Conservation (phyloP, 306 rosid species). For the Malus fusca region DNA sequence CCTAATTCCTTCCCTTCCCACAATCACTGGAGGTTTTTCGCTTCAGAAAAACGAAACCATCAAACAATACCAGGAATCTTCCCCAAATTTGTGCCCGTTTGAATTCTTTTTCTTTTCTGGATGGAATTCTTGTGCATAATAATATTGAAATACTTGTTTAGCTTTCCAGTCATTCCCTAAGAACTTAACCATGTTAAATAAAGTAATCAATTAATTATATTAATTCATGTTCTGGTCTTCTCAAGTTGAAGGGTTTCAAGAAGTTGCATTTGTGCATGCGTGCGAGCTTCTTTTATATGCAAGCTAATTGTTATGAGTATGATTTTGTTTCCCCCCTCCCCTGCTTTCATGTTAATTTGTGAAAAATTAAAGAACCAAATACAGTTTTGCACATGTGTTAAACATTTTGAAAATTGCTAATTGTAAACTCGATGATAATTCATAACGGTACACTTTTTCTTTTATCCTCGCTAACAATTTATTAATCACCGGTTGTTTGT, state of each 20-base stretch:
- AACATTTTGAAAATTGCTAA: background rate
- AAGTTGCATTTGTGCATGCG: background rate
- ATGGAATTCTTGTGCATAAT: background rate
- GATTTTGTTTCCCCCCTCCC: background rate
- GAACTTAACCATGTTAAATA: background rate
- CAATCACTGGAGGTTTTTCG: too few relatives aligned
- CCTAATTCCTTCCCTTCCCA: too few relatives aligned
- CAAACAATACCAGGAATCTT: background rate
- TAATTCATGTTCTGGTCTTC: background rate
- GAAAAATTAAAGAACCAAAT: background rate
- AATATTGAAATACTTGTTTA: background rate
- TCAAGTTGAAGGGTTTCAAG: background rate
- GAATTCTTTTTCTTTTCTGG: background rate
- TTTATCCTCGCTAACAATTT: background rate
- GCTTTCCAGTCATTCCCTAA: background rate
- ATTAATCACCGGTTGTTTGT: conserved; percentile 2
- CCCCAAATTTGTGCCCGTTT: background rate
- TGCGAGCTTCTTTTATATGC: background rate
- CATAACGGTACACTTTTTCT: background rate
- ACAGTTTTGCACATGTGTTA: background rate
- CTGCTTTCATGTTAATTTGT: background rate
- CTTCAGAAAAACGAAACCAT: background rate
- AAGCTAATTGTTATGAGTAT: background rate
- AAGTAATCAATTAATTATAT: background rate
- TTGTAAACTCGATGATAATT: background rate